These are phyloP conservation scores for Penicillium arizonense DNA, from an alignment of 495 filamentous ascomycete genomes.

Conservation along the genomic window DNA sequence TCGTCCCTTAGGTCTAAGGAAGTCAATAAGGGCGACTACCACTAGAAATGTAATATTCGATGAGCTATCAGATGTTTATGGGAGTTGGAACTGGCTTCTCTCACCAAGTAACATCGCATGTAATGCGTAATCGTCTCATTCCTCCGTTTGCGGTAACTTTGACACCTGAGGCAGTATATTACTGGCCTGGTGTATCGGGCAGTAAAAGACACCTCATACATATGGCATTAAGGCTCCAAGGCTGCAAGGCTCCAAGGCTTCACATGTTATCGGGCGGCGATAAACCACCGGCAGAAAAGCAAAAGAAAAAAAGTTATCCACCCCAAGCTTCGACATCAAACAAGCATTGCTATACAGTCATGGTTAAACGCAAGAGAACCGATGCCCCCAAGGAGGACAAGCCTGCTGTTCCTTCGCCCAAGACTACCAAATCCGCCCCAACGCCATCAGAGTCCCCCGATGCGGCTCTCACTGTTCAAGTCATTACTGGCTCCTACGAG, in stretches of 20 bases:
- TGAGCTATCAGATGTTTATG: not conserved
- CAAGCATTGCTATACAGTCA: constrained; percentile 26
- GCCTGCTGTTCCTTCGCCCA: constrained; percentile 26
- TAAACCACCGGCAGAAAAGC: constrained; percentile 22
- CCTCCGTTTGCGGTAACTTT: constrained; percentile 12
- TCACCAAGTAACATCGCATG: constrained; percentile 1
- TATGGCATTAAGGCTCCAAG: constrained; percentile 5
- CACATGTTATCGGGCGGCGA: constrained; percentile 17
- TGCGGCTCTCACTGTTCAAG: constrained; percentile 65
- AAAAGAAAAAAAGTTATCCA: constrained; percentile 23
- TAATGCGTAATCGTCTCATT: constrained; percentile 13
- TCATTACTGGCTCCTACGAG: constrained; percentile 94
- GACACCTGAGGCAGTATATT: constrained; percentile 10
- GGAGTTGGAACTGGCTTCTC: too few species aligned
- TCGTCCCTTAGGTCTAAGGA: not conserved
- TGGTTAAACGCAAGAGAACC: constrained; percentile 78
- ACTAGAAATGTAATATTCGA: not conserved
- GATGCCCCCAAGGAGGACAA: constrained; percentile 35
- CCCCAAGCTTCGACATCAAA: constrained; percentile 15
- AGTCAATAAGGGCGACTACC: not conserved
- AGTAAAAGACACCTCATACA: not conserved
- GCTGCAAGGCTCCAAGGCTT: constrained; percentile 6
- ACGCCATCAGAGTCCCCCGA: constrained; percentile 24
- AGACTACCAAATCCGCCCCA: constrained; percentile 34
- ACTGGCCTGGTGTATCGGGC: not conserved